phyloP scores from a whole-genome alignment of 495 filamentous ascomycete species.

The Sporormia fimetaria region DNA sequence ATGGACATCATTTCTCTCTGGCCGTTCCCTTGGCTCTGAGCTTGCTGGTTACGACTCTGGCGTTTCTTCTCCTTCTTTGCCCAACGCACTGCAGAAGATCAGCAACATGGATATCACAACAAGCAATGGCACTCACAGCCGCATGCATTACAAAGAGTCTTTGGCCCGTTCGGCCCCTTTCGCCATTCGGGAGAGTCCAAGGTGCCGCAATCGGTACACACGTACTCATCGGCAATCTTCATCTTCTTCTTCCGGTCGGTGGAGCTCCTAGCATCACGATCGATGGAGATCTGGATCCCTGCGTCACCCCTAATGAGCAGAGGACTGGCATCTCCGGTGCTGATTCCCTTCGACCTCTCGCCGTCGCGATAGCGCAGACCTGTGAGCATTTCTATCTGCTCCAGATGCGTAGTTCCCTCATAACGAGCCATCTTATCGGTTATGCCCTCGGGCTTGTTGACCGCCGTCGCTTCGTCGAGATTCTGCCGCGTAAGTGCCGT shows the following conservation, averaged over 20 bases:
- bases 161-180: slow-evolving; percentile 86
- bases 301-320: slow-evolving; percentile 74
- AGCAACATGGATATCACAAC: slow-evolving; percentile 1
- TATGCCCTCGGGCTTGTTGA: slow-evolving; percentile 59
- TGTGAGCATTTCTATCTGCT: slow-evolving; percentile 89
- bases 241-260: slow-evolving; percentile 82
- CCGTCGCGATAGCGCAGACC: slow-evolving; percentile 81
- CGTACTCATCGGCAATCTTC: slow-evolving; percentile 86
- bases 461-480: slow-evolving; percentile 62
- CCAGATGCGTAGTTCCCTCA: slow-evolving; percentile 63
- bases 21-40: no score
- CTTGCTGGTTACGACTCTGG: no score
- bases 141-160: slow-evolving; percentile 96
- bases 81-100: slow-evolving; percentile 32
- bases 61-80: slow-evolving; percentile 40
- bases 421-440: slow-evolving; percentile 65
- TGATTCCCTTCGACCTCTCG: slow-evolving; percentile 79
- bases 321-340: slow-evolving; percentile 69
- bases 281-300: slow-evolving; percentile 69
- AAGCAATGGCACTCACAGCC: slow-evolving; percentile 45
- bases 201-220: slow-evolving; percentile 84
- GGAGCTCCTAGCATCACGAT: slow-evolving; percentile 48
- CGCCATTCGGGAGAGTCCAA: slow-evolving; percentile 90
- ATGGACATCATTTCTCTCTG: no score
- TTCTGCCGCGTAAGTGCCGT: slow-evolving; percentile 63